Percentiles rank a stretch among this genome's conserved stretches.
These are phyloP conservation scores for Pseudogymnoascus sp. DNA, from an alignment of 2,329 filamentous ascomycete genomes.

Conservation along the genomic window DNA sequence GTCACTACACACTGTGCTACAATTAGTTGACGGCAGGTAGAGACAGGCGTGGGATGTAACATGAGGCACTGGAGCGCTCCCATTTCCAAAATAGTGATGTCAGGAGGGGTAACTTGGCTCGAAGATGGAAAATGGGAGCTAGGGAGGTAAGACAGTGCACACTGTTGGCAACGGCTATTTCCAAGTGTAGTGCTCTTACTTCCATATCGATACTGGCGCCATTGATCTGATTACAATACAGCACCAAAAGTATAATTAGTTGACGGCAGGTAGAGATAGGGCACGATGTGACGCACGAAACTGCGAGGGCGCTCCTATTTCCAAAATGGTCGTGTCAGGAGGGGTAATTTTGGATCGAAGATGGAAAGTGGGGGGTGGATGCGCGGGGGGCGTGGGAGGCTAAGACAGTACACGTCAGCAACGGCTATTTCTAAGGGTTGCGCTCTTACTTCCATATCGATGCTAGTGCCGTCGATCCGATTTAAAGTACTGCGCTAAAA, in stretches of 20 bases:
- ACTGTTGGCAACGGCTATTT: neutral
- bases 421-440: neutral
- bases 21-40: neutral
- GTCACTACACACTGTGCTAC: neutral
- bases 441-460: neutral
- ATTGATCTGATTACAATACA: neutral
- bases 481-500: neutral
- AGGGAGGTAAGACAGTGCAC: neutral
- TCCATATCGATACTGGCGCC: neutral
- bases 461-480: neutral
- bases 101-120: neutral
- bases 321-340: neutral
- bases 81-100: neutral
- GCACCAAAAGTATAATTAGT: neutral
- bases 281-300: neutral
- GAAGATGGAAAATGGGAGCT: neutral
- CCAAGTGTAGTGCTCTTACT: neutral
- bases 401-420: neutral
- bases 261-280: neutral
- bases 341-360: neutral
- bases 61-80: neutral
- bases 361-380: neutral
- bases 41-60: neutral
- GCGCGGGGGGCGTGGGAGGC: neutral
- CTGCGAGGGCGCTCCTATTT: neutral